Evolutionary conservation across 805 yeast species (phyloP).

Genomic region (Candida silvicultrix): DNA sequence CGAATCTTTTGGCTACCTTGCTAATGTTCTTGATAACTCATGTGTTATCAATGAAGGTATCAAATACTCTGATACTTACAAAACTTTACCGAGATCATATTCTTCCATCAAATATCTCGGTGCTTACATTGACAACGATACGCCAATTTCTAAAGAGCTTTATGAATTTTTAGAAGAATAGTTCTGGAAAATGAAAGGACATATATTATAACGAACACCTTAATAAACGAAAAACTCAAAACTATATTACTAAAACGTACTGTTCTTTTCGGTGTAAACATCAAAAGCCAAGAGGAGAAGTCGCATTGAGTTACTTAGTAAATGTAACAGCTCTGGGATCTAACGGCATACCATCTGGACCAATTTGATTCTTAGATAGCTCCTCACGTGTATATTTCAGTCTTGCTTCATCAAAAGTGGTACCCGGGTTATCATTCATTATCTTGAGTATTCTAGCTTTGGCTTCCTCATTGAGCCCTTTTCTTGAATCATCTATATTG

Average conservation of each 20-base stretch:
- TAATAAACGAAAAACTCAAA: too few relatives aligned
- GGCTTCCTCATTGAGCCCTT: slow-evolving; percentile 54
- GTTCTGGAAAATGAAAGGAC: neutral
- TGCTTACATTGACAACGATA: slow-evolving; percentile 23
- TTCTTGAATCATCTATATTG: slow-evolving; percentile 46
- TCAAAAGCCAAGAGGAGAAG: too few relatives aligned
- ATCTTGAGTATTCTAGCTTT: slow-evolving; percentile 43
- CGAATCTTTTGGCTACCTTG: slow-evolving; percentile 40
- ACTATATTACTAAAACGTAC: too few relatives aligned
- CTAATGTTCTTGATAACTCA: slow-evolving; percentile 26
- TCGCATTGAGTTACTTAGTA: slow-evolving; percentile 7
- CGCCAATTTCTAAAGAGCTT: slow-evolving; percentile 13
- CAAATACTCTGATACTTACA: slow-evolving; percentile 11
- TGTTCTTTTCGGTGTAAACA: too few relatives aligned
- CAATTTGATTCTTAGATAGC: slow-evolving; percentile 48
- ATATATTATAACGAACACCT: neutral
- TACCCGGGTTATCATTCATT: slow-evolving; percentile 40
- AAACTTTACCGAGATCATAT: slow-evolving; percentile 20
- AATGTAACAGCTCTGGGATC: slow-evolving; percentile 62
- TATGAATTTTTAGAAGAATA: slow-evolving; percentile 10
- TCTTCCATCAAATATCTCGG: slow-evolving; percentile 33
- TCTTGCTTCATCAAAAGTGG: slow-evolving; percentile 69
- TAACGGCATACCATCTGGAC: slow-evolving; percentile 58
- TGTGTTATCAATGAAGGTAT: slow-evolving; percentile 2
- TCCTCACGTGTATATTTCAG: slow-evolving; percentile 37